Evolutionary conservation across 2,329 filamentous ascomycete species (phyloP).

Genomic region (Aspergillus aculeatinus): DNA sequence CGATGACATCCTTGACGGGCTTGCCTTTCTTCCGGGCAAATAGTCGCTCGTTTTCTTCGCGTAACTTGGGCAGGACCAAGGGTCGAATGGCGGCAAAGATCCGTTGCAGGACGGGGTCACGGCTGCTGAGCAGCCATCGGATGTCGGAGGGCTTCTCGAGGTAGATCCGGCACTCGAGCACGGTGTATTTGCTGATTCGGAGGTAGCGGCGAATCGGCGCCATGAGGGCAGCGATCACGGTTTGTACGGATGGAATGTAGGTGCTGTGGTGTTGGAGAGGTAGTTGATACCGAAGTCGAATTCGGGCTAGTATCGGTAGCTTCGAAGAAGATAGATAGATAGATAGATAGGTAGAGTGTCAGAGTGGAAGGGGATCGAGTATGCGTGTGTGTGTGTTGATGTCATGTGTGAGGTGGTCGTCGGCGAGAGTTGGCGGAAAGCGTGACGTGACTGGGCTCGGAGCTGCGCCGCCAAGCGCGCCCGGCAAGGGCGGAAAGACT

Average conservation of each 20-base stretch:
- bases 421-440: not conserved
- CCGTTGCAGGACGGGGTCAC: constrained; percentile 72
- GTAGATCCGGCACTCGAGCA: constrained; percentile 96
- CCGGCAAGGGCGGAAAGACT: not conserved
- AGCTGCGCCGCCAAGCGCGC: not conserved
- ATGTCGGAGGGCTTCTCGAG: constrained; percentile 84
- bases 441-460: not conserved
- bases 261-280: not conserved
- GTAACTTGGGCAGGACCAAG: constrained; percentile 82
- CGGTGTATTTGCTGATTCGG: constrained; percentile 86
- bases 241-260: not conserved
- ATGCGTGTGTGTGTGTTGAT: not conserved
- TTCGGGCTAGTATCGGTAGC: not conserved
- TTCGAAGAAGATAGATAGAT: not conserved
- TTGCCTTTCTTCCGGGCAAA: constrained; percentile 71
- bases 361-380: not conserved
- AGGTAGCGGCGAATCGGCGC: constrained; percentile 86
- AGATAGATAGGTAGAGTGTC: not conserved
- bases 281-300: not conserved
- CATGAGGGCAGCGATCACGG: constrained; percentile 55
- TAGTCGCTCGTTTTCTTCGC: constrained; percentile 71
- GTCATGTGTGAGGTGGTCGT: not conserved
- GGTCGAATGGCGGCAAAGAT: constrained; percentile 84
- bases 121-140: constrained; percentile 78
- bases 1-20: constrained; percentile 82